Evolutionary conservation across 106 monocot genomes (phyloP), one percentile per base, ranked within the genome.

Genomic region (Chionographis japonica): DNA sequence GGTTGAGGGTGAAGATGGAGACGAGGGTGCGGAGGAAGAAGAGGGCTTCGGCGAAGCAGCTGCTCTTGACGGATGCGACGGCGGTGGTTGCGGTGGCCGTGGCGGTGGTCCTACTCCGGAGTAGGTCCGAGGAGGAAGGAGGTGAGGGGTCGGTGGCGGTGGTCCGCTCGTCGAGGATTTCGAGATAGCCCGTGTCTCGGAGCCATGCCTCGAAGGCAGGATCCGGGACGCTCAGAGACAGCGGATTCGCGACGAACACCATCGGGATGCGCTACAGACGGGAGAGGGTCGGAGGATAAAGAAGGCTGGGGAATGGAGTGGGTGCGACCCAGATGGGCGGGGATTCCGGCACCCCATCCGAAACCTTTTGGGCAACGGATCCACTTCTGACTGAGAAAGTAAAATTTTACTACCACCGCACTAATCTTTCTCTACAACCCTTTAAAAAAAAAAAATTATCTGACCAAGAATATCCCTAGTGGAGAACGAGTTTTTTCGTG

Each of bases 141-240:
- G 67, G 18, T 38, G 54, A 36, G 19, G 74, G 1, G 62, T 14
- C 4, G 17, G 43, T 3, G 15, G 75, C 40, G 64, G 77, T 37
- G 77, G 83, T 56, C 66, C 65, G 77, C 16, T 79, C 70, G 75
- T 95, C 91, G 76, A 97, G 89, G 64, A 89, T 37, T 56, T 92
- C 79, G 74, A 92, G 92, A 68, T 89, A 92, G 82, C 92, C 97
- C 62, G 85, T 56, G 62, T 97, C 97, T 8, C 92, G 89, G 57
- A 97, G 92, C 97, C 92, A 97, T 4, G 82, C 54, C 74, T 97
- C 89, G 74, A 92, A 89, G 53, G 82, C 83, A 6, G 89, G 56
- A 50, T 97, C 89, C 14, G 97, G 84, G 18, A 92, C 83, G 84
- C 83, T 87, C 12, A 97, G 76, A 14, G 97, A 77, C 12, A 97